These are phyloP conservation scores for Amylostereum chailletii DNA, from an alignment of 1,284 basidiomycete species.

Conservation along the genomic window DNA sequence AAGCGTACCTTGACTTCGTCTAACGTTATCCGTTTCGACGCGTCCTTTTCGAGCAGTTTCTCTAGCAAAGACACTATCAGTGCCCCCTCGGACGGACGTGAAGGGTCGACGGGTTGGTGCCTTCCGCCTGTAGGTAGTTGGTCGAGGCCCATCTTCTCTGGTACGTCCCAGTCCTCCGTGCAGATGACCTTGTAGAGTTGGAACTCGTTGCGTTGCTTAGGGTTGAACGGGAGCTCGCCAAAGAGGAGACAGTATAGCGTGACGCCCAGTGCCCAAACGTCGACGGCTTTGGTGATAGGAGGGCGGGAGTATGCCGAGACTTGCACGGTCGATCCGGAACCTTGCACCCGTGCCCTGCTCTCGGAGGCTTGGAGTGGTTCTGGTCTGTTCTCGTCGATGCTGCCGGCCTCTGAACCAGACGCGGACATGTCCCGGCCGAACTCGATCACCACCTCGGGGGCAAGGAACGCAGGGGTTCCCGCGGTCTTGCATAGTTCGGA, in stretches of 20 bases:
- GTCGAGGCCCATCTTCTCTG: conserved; percentile 72
- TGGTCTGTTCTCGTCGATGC: conserved; percentile 13
- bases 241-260: conserved; percentile 95
- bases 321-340: conserved; percentile 23
- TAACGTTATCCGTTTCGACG: conserved; percentile 70
- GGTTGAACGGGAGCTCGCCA: conserved; percentile 69
- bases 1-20: conserved; percentile 75
- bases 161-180: conserved; percentile 68
- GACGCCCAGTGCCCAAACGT: conserved; percentile 99
- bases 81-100: conserved; percentile 35
- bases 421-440: conserved; percentile 17
- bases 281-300: conserved; percentile 89
- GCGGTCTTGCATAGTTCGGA: conserved; percentile 89
- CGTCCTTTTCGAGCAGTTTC: conserved; percentile 80
- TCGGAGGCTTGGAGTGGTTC: conserved; percentile 22
- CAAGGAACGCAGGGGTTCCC: conserved; percentile 95
- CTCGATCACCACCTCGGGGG: conserved; percentile 87
- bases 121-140: conserved; percentile 54
- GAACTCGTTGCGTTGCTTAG: conserved; percentile 61
- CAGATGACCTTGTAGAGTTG: conserved; percentile 82
- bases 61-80: conserved; percentile 70
- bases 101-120: conserved; percentile 23
- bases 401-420: not conserved
- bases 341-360: conserved; percentile 18
- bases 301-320: conserved; percentile 37